These are phyloP conservation scores for Venustampulla echinocandica DNA, from an alignment of 495 filamentous ascomycete species.

Conservation along the genomic window DNA sequence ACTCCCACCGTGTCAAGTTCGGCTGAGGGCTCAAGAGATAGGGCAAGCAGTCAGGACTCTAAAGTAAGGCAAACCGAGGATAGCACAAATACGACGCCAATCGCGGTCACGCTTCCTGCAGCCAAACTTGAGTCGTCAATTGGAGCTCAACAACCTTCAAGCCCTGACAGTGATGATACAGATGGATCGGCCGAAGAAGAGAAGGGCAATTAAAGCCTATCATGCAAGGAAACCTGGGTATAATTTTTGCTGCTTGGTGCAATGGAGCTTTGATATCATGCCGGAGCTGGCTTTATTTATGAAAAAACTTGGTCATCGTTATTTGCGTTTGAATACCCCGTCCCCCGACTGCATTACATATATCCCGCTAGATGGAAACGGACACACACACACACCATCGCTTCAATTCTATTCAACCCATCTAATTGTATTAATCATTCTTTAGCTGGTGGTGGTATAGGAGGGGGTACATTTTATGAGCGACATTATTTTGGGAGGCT, in stretches of 20 bases:
- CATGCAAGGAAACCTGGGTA: background rate
- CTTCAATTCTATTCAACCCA: background rate
- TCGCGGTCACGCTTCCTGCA: slow-evolving; percentile 16
- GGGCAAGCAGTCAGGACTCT: slow-evolving; percentile 16
- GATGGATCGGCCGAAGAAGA: slow-evolving; percentile 16
- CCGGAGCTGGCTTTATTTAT: too few relatives aligned
- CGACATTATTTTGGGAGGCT: background rate
- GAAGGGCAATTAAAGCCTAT: background rate
- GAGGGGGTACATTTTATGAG: background rate
- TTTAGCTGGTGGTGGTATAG: slow-evolving; percentile 3
- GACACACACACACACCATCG: slow-evolving; percentile 1
- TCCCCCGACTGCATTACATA: slow-evolving; percentile 1
- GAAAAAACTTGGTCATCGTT: too few relatives aligned
- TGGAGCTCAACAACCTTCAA: slow-evolving; percentile 12
- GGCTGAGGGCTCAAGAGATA: slow-evolving; percentile 12
- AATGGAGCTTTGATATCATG: too few relatives aligned
- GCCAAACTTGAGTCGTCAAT: slow-evolving; percentile 17
- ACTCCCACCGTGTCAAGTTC: slow-evolving; percentile 39
- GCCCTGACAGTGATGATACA: slow-evolving; percentile 20
- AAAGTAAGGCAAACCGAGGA: slow-evolving; percentile 15
- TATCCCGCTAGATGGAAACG: too few relatives aligned
- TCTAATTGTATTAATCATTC: slow-evolving; percentile 1
- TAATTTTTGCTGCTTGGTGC: too few relatives aligned
- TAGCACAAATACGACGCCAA: slow-evolving; percentile 14
- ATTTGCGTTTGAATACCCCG: background rate